Base-by-base conservation (phyloP, 2,329 filamentous ascomycete genomes). In the Pseudogymnoascus destructans region DNA sequence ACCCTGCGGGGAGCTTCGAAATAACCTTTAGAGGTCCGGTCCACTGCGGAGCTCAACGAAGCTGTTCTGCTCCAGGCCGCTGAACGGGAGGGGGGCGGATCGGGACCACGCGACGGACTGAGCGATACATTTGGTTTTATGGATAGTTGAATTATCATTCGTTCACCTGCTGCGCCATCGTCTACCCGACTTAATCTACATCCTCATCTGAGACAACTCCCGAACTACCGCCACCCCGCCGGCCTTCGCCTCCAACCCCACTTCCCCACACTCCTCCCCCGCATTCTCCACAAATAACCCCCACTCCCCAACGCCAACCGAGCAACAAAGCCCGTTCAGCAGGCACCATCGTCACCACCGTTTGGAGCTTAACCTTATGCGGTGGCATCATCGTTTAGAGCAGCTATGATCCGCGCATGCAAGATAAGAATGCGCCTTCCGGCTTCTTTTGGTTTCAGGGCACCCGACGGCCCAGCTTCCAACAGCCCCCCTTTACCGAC, bases 181-280 rank as follows among this genome's bases (percentile, higher is more conserved):
- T 30, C 5, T 19, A 52, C 5, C 46, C 25, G 3, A 17, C 2
- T 23, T 40, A 9, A 19, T 40, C 10, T 5, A 19, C 2, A 19
- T 40, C 10, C 9, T 6, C n/a, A 7, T 19, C 21, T 13, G 27
- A 15, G 21, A 52, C n/a, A 30, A 4, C 4, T 13, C 8, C 23
- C 5, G n/a, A 11, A 19, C 23, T 52, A 52, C 23, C 25, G 15
- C 25, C 15, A 17, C 3, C 9, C 46, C 25, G 23, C 46, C 25
- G 25, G 17, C n/a, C 46, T 52, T 27, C 46, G 46, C n/a, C 46
- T 8, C 27, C 17, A 52, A 30, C 46, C 46, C 46, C 46, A 52
- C 25, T 52, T 52, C 46, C 46, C 46, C 46, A 25, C 46, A 52
- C 25, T n/a, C n/a, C 10, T 49, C 42, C 46, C 35, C 46, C 46